Base-by-base conservation (phyloP, 2,329 filamentous ascomycete genomes). In the Fusarium nygamai region DNA sequence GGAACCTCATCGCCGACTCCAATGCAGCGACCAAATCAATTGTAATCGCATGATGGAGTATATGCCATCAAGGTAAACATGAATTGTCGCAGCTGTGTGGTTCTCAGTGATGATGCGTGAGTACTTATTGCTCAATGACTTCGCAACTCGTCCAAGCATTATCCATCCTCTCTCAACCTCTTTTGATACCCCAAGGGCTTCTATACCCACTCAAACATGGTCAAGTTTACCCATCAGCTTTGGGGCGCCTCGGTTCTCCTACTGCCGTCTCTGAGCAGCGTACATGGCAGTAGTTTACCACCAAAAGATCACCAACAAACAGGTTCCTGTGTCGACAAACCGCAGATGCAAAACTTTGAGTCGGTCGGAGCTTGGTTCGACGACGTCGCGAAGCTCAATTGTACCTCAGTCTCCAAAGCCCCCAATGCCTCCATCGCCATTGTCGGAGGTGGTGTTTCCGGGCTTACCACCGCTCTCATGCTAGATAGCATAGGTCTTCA, bases 381-480 rank as follows among this genome's bases (percentile, higher is more conserved):
- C 5, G 67, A 43, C 1, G 62, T 72, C 7, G 47, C 39, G 19
- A 51, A 36, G 7, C 29, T 71, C 14, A 63, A 72, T 19, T 53
- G 44, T 8, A 60, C 51, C 17, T 34, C 44, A 4, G 6, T 48
- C 34, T 41, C 63, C 1, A 57, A 38, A 17, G 44, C 24, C 1
- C 34, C 53, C 7, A 67, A 61, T 5, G 39, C 38, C 20, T 61
- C 65, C 2, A 86, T 93, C 69, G 91, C 86, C 59, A 92, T 93
- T 53, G 83, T 92, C 9, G 91, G 91, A 22, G 91, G 87, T 19
- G 91, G 91, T 12, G 92, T 92, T 87, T 84, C 89, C 5, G 91
- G 91, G 0, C 80, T 93, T 53, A 90, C 92, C 86, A 92, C 87
- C 4, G 86, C 83, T 66, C 82, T 89, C 13, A 80, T 81, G 83